Base-by-base conservation (phyloP, 169 alveolate genomes). In the Plasmodium relictum region DNA sequence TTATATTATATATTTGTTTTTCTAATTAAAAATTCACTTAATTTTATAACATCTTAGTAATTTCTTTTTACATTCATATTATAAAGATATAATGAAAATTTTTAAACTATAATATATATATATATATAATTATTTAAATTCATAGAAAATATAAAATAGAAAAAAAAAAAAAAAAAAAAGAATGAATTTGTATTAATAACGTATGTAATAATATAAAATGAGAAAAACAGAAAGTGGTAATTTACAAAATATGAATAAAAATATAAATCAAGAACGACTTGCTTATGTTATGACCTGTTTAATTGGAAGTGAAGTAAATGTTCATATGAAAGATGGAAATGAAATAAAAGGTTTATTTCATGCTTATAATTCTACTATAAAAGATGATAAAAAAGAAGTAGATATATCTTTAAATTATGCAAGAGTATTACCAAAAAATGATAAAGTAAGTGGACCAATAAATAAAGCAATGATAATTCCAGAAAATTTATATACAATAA, bases 251-350 rank as follows among this genome's bases (percentile, higher is more conserved):
- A 44, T 18, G 24, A 68, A 66, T 59, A 65, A 69, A 44, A 78
- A 44, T 26, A 42, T 78, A 52, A 78, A 78, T 56, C 62, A 78
- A 22, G 80, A 78, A 37, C 39, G 89, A 20, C 14, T 78, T 56
- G 68, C 83, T 22, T 66, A 65, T 70, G 89, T 78, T 16, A 78
- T 78, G 89, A 10, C 72, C 24, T 78, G 80, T 7, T 58, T 78
- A 31, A n/a, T 78, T 16, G 89, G 89, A 20, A 78, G 66, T 50
- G 89, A 78, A 78, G 89, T 78, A 24, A 66, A 59, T 56, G 74
- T 78, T 10, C 59, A 78, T 78, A 78, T 78, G 89, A 78, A 78
- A 59, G 89, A 78, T 78, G 89, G 89, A 18, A 78, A 78, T 10
- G 89, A 78, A 54, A 69, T 78, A 2, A 78, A 37, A 42, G 89